phyloP scores from a whole-genome alignment of 164 flowering plant species.

The Macadamia tetraphylla region DNA sequence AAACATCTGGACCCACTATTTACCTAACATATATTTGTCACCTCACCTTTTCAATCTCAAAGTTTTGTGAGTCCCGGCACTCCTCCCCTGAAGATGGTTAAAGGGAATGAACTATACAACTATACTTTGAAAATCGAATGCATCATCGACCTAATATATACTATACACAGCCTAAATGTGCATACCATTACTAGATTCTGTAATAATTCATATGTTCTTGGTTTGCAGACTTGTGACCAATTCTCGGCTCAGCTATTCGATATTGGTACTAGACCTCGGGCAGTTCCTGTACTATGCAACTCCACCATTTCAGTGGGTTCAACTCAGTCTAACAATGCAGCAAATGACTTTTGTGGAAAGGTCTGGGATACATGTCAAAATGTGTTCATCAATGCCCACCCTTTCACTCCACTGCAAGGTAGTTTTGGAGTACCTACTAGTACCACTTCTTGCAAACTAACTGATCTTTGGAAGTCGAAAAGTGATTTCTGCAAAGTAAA shows the following conservation, averaged over 20 bases:
- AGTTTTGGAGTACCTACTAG: slow-evolving; percentile 38
- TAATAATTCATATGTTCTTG: slow-evolving; percentile 3
- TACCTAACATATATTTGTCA: too few relatives aligned
- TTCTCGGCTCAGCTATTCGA: slow-evolving; percentile 72
- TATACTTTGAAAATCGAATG: too few relatives aligned
- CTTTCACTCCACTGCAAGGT: slow-evolving; percentile 60
- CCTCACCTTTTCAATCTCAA: too few relatives aligned
- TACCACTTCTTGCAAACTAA: slow-evolving; percentile 48
- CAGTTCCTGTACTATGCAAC: slow-evolving; percentile 42
- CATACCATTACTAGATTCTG: neutral
- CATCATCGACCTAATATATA: too few relatives aligned
- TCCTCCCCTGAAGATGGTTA: too few relatives aligned
- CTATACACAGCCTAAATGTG: too few relatives aligned
- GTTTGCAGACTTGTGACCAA: slow-evolving; percentile 71
- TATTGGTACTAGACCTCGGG: slow-evolving; percentile 26
- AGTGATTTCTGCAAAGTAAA: slow-evolving; percentile 64
- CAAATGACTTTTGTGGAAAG: slow-evolving; percentile 50
- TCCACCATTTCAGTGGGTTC: slow-evolving; percentile 25
- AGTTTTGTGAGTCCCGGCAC: too few relatives aligned
- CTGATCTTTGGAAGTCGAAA: slow-evolving; percentile 70
- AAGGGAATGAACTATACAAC: too few relatives aligned
- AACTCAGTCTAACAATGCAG: slow-evolving; percentile 37
- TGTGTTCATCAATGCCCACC: slow-evolving; percentile 58
- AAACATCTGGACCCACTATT: too few relatives aligned
- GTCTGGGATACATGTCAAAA: slow-evolving; percentile 83